phyloP scores from a whole-genome alignment of 2,329 filamentous ascomycete species.

The Fusarium bactridioides region DNA sequence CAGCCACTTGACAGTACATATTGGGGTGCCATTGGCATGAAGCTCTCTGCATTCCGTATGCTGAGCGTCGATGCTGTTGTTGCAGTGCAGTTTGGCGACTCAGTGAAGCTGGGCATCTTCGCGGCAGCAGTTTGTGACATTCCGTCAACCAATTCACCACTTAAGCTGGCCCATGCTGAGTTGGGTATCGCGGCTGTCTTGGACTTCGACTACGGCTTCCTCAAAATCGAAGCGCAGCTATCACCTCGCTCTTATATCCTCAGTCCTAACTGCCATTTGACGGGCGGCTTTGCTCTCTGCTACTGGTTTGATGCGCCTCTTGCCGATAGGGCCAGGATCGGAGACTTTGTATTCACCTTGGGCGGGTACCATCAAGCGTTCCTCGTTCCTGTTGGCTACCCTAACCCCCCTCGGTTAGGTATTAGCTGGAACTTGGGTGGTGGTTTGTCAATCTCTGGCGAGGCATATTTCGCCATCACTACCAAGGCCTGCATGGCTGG shows the following conservation, averaged over 20 bases:
- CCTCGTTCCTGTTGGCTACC: conserved; percentile 46
- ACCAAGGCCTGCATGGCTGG: conserved; percentile 55
- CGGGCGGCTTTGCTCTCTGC: conserved; percentile 52
- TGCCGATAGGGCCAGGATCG: conserved; percentile 34
- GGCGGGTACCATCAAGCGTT: conserved; percentile 56
- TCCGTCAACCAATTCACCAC: conserved; percentile 25
- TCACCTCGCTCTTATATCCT: conserved; percentile 52
- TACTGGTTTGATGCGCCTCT: conserved; percentile 47
- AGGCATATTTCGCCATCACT: conserved; percentile 57
- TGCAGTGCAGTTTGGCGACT: conserved; percentile 43
- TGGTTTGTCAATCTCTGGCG: conserved; percentile 46
- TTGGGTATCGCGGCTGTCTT: conserved; percentile 47
- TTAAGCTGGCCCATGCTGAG: conserved; percentile 48
- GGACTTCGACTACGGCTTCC: conserved; percentile 46
- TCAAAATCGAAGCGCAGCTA: conserved; percentile 51
- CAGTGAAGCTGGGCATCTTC: conserved; percentile 47
- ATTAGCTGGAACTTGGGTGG: conserved; percentile 48
- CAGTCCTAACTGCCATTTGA: conserved; percentile 50
- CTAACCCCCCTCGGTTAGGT: conserved; percentile 48
- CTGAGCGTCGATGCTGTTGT: conserved; percentile 48
- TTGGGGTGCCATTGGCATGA: conserved; percentile 52
- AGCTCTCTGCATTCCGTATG: conserved; percentile 50
- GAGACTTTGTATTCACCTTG: conserved; percentile 55
- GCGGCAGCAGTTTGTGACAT: conserved; percentile 44
- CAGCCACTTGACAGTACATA: conserved; percentile 38